Evolutionary conservation across 2,329 filamentous ascomycete genomes (phyloP).

Genomic region (Epichloe amarillans): DNA sequence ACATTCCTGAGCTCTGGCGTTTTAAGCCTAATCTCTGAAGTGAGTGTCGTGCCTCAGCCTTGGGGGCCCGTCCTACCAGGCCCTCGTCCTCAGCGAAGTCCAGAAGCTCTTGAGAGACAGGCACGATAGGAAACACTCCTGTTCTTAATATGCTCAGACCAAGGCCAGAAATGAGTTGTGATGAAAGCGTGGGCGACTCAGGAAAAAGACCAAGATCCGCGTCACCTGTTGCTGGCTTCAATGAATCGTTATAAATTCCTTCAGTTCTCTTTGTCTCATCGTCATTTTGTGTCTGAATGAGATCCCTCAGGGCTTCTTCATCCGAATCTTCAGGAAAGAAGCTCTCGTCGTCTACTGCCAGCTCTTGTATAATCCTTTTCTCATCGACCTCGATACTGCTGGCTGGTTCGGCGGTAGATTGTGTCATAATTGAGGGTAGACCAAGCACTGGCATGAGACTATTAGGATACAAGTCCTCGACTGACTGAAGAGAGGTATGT

Average conservation of each 20-base stretch:
- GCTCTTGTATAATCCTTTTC: constrained; percentile 33
- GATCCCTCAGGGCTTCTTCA: constrained; percentile 29
- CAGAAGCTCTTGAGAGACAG: constrained; percentile 25
- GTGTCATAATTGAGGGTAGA: constrained; percentile 28
- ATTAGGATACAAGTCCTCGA: constrained; percentile 72
- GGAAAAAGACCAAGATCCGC: not conserved
- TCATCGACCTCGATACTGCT: constrained; percentile 54
- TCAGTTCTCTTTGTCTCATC: not conserved
- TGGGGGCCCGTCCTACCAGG: constrained; percentile 12
- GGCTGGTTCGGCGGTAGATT: constrained; percentile 17
- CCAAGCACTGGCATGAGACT: constrained; percentile 41
- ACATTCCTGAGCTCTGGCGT: not conserved
- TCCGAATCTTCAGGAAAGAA: constrained; percentile 40
- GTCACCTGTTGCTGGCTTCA: not conserved
- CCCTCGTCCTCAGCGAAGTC: constrained; percentile 27
- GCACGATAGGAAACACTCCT: constrained; percentile 22
- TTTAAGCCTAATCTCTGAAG: not conserved
- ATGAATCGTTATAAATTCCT: not conserved
- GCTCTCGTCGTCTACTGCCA: constrained; percentile 34
- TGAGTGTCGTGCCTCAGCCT: not conserved
- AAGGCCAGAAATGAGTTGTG: constrained; percentile 19
- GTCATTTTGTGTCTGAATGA: constrained; percentile 6
- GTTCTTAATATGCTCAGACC: constrained; percentile 28
- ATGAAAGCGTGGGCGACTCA: not conserved
- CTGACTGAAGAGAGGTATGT: constrained; percentile 69